These are phyloP conservation scores for Fraxinus albicans DNA, from an alignment of 305 asterid species.

Conservation along the genomic window DNA sequence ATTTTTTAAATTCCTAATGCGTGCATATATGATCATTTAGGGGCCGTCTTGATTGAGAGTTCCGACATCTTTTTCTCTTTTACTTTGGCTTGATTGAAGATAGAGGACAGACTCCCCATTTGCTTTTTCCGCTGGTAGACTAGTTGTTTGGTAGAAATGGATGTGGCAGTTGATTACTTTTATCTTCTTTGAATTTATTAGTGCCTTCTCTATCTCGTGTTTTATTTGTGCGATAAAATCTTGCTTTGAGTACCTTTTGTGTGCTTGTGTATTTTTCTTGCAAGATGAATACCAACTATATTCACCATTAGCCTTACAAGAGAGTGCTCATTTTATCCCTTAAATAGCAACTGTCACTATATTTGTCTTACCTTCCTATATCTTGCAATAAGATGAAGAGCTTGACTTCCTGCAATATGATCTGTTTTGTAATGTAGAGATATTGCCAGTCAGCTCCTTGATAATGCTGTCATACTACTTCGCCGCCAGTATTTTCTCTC, in stretches of 20 bases:
- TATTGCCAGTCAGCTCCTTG: background rate
- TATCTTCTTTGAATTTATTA: background rate
- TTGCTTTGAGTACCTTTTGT: background rate
- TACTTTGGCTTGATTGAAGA: background rate
- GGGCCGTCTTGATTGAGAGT: background rate
- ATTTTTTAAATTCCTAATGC: background rate
- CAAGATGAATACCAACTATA: background rate
- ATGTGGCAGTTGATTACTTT: background rate
- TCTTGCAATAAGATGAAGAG: background rate
- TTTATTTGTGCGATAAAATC: background rate
- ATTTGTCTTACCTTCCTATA: background rate
- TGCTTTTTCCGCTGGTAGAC: background rate
- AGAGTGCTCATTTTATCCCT: background rate
- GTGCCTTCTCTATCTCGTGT: background rate
- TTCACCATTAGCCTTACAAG: background rate
- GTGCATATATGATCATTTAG: background rate
- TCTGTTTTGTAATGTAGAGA: background rate
- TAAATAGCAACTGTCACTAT: background rate
- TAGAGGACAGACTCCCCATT: background rate
- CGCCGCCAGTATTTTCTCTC: background rate
- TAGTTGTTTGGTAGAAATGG: background rate
- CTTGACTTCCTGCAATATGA: background rate
- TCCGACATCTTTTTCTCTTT: background rate
- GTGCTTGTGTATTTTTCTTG: conserved; percentile 6
- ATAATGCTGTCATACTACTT: background rate